Base-by-base conservation (phyloP, 2,329 filamentous ascomycete genomes). In the Cordyceps javanica region DNA sequence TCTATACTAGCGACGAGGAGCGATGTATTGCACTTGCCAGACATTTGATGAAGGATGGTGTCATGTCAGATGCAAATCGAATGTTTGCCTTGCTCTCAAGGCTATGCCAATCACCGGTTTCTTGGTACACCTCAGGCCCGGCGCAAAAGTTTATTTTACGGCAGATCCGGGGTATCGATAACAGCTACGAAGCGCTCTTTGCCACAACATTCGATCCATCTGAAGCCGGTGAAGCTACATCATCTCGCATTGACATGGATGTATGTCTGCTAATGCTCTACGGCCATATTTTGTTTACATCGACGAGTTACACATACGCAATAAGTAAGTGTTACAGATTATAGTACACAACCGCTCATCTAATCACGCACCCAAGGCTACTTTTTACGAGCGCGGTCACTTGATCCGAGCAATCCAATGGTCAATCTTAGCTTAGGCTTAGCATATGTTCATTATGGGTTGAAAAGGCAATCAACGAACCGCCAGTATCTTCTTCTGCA, bases 71-170 rank as follows among this genome's bases (percentile, higher is more conserved):
- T 65, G 83, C 89, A 0, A 96, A 92, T 71, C 86, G 92, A 36
- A 82, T 97, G 66, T 95, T 93, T 69, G 83, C 87, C 30, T 82
- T 88, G 23, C 77, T 94, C n/a, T 89, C 89, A 58, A 83, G 88
- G 19, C 76, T 96, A 8, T 90, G 85, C 66, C 85, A 90, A 54
- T 86, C 89, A 14, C 84, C 87, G 2, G 78, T 84, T 38, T 82
- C 85, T 30, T 90, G 88, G 77, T 96, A 93, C 71, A 87, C 87
- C 53, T 87, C 88, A 3, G 89, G 90, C 0, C 87, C 90, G 0
- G 87, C 88, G 21, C 91, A 96, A 71, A 97, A 97, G 70, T 96
- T 90, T 68, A 86, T 97, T 66, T 79, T 97, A 59, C 86, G 94
- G 5, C 91, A 96, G 72, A 90, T 99, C 72, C 95, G 96, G 70